Evolutionary conservation across 495 filamentous ascomycete species (phyloP), one percentile per base, ranked within the genome.

Genomic region (Talaromyces proteolyticus): DNA sequence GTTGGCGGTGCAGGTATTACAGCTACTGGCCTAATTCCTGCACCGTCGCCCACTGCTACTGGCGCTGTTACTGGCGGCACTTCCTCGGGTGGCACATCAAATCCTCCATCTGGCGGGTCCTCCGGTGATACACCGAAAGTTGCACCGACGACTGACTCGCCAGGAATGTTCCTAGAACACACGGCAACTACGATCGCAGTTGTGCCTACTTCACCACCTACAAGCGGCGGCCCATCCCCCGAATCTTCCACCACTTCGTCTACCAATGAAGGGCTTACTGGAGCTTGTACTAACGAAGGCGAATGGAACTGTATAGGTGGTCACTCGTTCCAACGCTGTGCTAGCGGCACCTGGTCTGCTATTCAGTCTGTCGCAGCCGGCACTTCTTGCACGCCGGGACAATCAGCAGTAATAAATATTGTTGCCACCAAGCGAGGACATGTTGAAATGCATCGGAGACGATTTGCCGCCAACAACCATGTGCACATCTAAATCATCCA

Each of bases 221-320:
- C 47, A 40, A 41, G 18, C 41, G 50, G 50, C 47, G 18, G 46
- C 40, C 3, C 38, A 14, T 16, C 17, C 26, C 42, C 46, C 47
- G 41, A 43, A 21, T 26, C 24, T 18, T 6, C 14, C 17, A 19
- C 14, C 38, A 20, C 0, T 24, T 50, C 29, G 3, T 54, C 57
- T 14, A 56, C 42, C 45, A 47, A 52, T 1, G 61, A 66, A 44
- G 52, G 54, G 22, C 54, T 64, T n/a, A 63, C 58, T 34, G 72
- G 69, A 11, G n/a, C 67, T 8, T 76, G 70, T 61, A 62, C 57
- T 29, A 16, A 53, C 3, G 67, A 73, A 42, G 69, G 68, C 47
- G 57, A 62, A 38, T 87, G 82, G 82, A 84, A 86, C 68, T 88
- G 85, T 61, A 70, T 86, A 26, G 67, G 58, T 22, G 84, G 84